A percentile compares a stretch with the other conserved stretches of the same genome.
These are phyloP conservation scores for Alternaria sp. DNA, from an alignment of 2,329 filamentous ascomycete species.

Conservation along the genomic window DNA sequence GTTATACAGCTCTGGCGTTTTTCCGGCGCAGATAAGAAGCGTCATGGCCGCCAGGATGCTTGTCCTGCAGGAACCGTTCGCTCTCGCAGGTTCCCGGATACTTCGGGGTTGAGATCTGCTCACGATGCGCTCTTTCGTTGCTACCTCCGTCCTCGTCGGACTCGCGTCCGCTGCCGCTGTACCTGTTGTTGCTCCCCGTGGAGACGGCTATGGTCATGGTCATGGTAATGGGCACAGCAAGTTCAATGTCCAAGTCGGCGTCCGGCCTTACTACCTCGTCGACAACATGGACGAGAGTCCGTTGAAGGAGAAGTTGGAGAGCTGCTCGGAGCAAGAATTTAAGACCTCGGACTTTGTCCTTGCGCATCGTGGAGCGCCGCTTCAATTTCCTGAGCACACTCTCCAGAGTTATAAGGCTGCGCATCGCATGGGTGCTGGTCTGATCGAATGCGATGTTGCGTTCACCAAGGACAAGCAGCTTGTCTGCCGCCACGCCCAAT, in stretches of 20 bases:
- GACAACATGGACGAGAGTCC: constrained; percentile 48
- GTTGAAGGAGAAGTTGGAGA: constrained; percentile 46
- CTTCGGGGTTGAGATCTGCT: constrained; percentile 8
- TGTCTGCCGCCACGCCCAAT: constrained; percentile 48
- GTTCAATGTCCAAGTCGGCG: constrained; percentile 45
- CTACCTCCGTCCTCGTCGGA: constrained; percentile 34
- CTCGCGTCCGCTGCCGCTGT: constrained; percentile 38
- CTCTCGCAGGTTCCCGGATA: constrained; percentile 14
- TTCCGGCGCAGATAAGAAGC: constrained; percentile 32
- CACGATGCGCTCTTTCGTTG: constrained; percentile 38
- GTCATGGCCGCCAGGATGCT: constrained; percentile 7
- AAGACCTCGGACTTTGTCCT: constrained; percentile 43
- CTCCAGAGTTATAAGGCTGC: constrained; percentile 40
- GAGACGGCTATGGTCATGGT: constrained; percentile 11
- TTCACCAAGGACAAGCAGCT: constrained; percentile 49
- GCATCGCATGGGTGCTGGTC: constrained; percentile 43
- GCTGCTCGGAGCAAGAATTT: constrained; percentile 47
- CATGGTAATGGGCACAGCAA: constrained; percentile 17
- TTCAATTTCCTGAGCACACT: constrained; percentile 48
- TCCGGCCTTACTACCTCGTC: constrained; percentile 46
- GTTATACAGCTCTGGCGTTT: constrained; percentile 2
- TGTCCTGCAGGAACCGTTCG: constrained; percentile 26
- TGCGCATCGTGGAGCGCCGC: constrained; percentile 44
- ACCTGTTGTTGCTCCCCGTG: constrained; percentile 31
- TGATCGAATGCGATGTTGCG: constrained; percentile 48